These are phyloP conservation scores for Casuarina glauca DNA, from an alignment of 306 rosid genomes.

Conservation along the genomic window DNA sequence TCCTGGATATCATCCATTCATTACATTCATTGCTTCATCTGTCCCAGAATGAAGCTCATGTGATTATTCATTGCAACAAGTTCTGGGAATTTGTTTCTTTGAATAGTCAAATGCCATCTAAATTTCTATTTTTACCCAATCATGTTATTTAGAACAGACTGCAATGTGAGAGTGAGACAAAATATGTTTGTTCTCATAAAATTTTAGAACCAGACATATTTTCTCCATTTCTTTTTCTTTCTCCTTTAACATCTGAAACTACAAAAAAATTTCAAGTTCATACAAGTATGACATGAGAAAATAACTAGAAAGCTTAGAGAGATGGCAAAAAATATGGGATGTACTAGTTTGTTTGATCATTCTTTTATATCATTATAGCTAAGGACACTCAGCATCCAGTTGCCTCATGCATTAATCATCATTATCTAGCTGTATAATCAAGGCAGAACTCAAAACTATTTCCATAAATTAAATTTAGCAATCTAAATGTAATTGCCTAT, in stretches of 20 bases:
- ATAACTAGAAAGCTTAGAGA: neutral
- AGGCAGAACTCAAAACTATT: neutral
- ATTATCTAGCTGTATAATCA: neutral
- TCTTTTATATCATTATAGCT: neutral
- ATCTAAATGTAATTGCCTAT: neutral
- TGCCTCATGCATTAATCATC: neutral
- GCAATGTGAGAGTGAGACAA: neutral
- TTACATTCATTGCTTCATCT: neutral
- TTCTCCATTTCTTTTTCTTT: neutral
- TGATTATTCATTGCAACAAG: neutral
- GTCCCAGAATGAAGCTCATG: neutral
- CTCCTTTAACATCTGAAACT: neutral
- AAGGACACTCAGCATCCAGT: neutral
- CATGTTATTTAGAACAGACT: neutral
- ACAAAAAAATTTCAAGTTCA: neutral
- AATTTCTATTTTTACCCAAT: neutral
- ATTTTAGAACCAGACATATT: neutral
- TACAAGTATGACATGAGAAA: neutral
- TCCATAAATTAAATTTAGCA: neutral
- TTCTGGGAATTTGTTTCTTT: neutral
- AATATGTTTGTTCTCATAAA: neutral
- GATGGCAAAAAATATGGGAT: neutral
- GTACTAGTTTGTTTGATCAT: neutral
- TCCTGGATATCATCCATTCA: neutral
- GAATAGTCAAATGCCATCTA: neutral